These are phyloP conservation scores for Halenospora varia DNA, from an alignment of 495 filamentous ascomycete species.

Conservation along the genomic window DNA sequence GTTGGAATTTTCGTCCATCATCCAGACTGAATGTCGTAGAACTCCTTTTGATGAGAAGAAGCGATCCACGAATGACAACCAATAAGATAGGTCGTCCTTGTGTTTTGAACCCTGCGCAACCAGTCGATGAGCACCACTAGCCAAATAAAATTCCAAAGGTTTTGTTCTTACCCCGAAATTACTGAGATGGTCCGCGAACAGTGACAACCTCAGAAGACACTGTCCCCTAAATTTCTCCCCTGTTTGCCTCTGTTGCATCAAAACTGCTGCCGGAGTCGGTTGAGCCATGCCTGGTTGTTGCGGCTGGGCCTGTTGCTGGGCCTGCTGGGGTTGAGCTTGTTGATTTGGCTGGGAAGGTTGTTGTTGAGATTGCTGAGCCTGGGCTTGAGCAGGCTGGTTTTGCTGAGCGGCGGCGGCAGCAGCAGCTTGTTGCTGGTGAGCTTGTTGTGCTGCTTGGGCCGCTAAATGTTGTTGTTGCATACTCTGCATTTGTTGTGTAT, in stretches of 20 bases:
- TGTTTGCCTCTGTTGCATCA: slow-evolving; percentile 48
- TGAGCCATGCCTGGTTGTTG: slow-evolving; percentile 29
- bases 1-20: slow-evolving; percentile 24
- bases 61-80: slow-evolving; percentile 68
- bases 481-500: slow-evolving; percentile 37
- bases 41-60: slow-evolving; percentile 72
- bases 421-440: slow-evolving; percentile 25
- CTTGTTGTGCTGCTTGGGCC: slow-evolving; percentile 29
- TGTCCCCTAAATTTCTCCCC: slow-evolving; percentile 49
- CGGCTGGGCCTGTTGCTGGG: slow-evolving; percentile 30
- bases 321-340: slow-evolving; percentile 34
- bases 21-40: slow-evolving; percentile 60
- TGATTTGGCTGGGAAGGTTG: slow-evolving; percentile 38
- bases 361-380: slow-evolving; percentile 31
- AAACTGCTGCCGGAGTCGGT: slow-evolving; percentile 30
- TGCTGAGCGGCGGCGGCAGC: slow-evolving; percentile 4
- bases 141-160: slow-evolving; percentile 23
- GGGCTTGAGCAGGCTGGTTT: slow-evolving; percentile 41
- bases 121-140: slow-evolving; percentile 15
- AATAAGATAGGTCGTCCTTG: slow-evolving; percentile 61
- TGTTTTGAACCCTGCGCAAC: slow-evolving; percentile 46
- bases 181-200: slow-evolving; percentile 68
- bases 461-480: slow-evolving; percentile 29
- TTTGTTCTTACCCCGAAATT: slow-evolving; percentile 51
- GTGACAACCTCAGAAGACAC: slow-evolving; percentile 58